Conservation (phyloP, 768 basidiomycete genomes). For the Psilocybe cyanescens region DNA sequence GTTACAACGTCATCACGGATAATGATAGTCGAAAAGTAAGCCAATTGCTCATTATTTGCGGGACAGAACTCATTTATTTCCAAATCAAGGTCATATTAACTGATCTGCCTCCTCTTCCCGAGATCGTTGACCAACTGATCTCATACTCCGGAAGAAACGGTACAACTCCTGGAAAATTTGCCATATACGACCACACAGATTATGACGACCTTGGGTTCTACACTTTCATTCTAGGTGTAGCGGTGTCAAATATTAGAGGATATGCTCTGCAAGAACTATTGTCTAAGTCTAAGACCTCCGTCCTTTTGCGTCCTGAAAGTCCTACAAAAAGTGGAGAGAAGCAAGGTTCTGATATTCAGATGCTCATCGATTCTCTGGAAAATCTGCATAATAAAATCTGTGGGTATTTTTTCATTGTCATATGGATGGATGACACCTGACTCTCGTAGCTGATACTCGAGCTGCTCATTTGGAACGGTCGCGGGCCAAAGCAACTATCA, state of each 20-base stretch:
- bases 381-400: conserved; percentile 63
- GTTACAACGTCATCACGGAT: conserved; percentile 49
- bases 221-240: conserved; percentile 60
- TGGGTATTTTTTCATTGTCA: conserved; percentile 34
- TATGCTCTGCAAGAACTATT: conserved; percentile 57
- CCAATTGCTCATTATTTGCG: conserved; percentile 5
- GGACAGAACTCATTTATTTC: conserved; percentile 4
- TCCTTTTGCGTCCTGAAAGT: conserved; percentile 15
- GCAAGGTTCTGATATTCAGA: conserved; percentile 47
- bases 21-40: conserved; percentile 24
- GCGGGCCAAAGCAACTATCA: conserved; percentile 68
- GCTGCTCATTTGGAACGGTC: conserved; percentile 80
- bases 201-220: conserved; percentile 63
- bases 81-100: conserved; percentile 41
- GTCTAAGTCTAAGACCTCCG: conserved; percentile 13
- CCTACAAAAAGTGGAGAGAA: conserved; percentile 29
- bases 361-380: conserved; percentile 52
- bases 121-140: conserved; percentile 53
- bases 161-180: conserved; percentile 47
- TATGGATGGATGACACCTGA: neutral
- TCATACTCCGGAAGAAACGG: conserved; percentile 32
- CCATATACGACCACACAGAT: conserved; percentile 57
- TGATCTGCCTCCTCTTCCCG: conserved; percentile 54
- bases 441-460: conserved; percentile 63
- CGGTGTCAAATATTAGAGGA: conserved; percentile 57